Conservation (phyloP, 352 stramenopile species). For the Paralagenidium karlingii region DNA sequence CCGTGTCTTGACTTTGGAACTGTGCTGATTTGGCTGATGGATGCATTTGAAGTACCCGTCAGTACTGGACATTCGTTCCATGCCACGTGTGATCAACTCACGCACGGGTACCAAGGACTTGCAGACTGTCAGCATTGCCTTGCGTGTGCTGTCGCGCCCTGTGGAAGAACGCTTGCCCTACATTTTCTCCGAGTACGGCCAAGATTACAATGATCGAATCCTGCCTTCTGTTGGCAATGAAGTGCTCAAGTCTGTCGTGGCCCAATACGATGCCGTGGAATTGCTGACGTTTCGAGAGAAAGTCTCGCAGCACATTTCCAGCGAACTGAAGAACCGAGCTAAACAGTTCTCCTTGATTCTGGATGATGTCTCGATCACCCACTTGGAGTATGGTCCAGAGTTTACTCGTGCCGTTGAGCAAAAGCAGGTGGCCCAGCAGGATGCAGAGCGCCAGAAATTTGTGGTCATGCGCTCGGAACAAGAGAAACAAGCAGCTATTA, state of each 20-base stretch:
- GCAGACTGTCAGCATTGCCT: slow-evolving; percentile 99
- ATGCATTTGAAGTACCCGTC: slow-evolving; percentile 97
- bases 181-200: slow-evolving; percentile 96
- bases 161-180: slow-evolving; percentile 90
- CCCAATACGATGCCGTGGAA: slow-evolving; percentile 99
- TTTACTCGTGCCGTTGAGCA: slow-evolving; percentile 99
- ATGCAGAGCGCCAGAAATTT: slow-evolving; percentile 99
- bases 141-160: slow-evolving; percentile 93
- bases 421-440: slow-evolving; percentile 99
- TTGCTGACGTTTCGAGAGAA: slow-evolving; percentile 98
- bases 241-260: slow-evolving; percentile 88
- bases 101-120: slow-evolving; percentile 98
- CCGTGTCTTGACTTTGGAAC: no score
- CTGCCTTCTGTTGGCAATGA: slow-evolving; percentile 98
- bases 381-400: slow-evolving; percentile 98
- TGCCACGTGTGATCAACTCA: slow-evolving; percentile 94
- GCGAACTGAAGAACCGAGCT: slow-evolving; percentile 93
- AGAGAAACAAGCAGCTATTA: slow-evolving; percentile 88
- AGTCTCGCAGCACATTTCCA: slow-evolving; percentile 94
- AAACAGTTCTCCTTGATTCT: slow-evolving; percentile 97
- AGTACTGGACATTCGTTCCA: slow-evolving; percentile 97
- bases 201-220: slow-evolving; percentile 98
- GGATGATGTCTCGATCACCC: slow-evolving; percentile 99
- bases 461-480: slow-evolving; percentile 98
- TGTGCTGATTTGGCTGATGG: no score